A percentile compares a stretch with the other conserved stretches of the same genome.
phyloP scores from a whole-genome alignment of 352 stramenopile species.

The Phytopythium oedochilum region DNA sequence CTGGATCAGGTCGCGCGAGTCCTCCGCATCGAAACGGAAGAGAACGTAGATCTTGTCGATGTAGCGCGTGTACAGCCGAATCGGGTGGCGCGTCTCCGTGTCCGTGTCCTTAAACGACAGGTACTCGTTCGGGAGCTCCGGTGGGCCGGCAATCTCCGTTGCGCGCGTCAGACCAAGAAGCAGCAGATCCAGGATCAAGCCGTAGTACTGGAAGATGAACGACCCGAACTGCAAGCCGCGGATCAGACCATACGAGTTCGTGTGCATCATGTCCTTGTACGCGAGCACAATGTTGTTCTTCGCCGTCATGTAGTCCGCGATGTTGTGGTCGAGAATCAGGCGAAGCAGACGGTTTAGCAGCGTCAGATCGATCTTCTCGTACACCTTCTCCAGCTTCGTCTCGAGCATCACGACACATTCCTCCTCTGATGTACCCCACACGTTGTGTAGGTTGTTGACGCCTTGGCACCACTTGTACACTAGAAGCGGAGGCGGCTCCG shows the following conservation, averaged over 20 bases:
- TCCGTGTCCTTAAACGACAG: constrained; percentile 97
- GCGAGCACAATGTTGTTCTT: constrained; percentile 99
- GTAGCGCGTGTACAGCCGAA: constrained; percentile 99
- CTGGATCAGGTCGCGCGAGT: constrained; percentile 99
- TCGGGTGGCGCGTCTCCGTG: constrained; percentile 97
- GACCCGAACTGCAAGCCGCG: constrained; percentile 97
- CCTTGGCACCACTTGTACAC: constrained; percentile 99
- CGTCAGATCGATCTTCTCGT: constrained; percentile 99
- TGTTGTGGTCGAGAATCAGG: constrained; percentile 99
- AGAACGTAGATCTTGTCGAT: constrained; percentile 99
- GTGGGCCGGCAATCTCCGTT: constrained; percentile 97
- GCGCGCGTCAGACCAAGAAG: constrained; percentile 96
- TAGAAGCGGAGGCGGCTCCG: constrained; percentile 97
- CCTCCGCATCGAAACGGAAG: constrained; percentile 98
- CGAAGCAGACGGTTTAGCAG: constrained; percentile 97
- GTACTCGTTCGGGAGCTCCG: constrained; percentile 98
- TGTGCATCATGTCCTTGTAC: constrained; percentile 99
- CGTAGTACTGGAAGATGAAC: constrained; percentile 99
- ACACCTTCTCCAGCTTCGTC: constrained; percentile 99
- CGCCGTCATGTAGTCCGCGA: constrained; percentile 99
- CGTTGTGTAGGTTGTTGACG: constrained; percentile 99
- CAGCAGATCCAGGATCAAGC: constrained; percentile 97
- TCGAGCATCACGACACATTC: constrained; percentile 99
- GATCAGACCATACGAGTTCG: constrained; percentile 99
- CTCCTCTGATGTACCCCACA: constrained; percentile 98